Conservation (phyloP, 2,329 filamentous ascomycete species). For the Aspergillus pseudotamarii region DNA sequence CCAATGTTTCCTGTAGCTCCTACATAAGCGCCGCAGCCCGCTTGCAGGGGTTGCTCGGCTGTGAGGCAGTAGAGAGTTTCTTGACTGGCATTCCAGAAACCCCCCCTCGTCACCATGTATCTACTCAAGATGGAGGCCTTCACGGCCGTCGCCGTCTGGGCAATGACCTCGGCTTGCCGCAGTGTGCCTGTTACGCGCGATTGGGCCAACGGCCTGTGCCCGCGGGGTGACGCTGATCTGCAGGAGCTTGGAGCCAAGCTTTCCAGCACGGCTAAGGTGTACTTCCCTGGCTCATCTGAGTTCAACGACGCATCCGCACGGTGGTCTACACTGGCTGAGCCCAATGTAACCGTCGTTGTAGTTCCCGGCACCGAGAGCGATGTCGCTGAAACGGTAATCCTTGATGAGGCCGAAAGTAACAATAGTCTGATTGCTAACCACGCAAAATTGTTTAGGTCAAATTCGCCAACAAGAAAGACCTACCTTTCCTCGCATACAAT, state of each 20-base stretch:
- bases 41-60: no score
- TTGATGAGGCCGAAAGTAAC: not conserved
- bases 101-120: slow-evolving; percentile 2
- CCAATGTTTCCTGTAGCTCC: not conserved
- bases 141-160: slow-evolving; percentile 30
- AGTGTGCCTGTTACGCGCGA: not conserved
- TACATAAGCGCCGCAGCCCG: not conserved
- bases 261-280: slow-evolving; percentile 47
- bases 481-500: slow-evolving; percentile 58
- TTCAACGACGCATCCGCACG: slow-evolving; percentile 45
- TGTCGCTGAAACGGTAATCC: slow-evolving; percentile 50
- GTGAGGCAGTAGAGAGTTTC: not conserved
- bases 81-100: not conserved
- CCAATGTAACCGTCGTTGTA: slow-evolving; percentile 51
- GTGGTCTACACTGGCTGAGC: slow-evolving; percentile 51
- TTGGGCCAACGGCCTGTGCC: not conserved
- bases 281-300: slow-evolving; percentile 43
- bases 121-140: slow-evolving; percentile 18
- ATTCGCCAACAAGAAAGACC: slow-evolving; percentile 50
- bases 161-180: slow-evolving; percentile 14
- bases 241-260: slow-evolving; percentile 25
- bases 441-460: slow-evolving; percentile 40
- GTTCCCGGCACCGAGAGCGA: slow-evolving; percentile 53
- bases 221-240: slow-evolving; percentile 17
- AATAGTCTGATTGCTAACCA: not conserved